Conservation (phyloP, 805 yeast species). For the Ogataea trehalophila region DNA sequence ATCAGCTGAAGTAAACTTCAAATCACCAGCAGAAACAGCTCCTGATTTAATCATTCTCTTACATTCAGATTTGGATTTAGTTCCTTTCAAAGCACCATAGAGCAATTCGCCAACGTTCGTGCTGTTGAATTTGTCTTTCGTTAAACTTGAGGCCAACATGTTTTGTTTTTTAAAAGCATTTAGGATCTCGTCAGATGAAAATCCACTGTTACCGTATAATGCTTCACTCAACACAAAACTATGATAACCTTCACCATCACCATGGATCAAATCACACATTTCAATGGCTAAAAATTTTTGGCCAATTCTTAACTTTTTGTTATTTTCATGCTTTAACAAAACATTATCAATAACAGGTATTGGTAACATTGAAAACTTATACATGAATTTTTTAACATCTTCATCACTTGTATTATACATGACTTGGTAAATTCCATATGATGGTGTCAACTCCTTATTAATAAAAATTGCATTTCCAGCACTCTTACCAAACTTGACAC, state of each 20-base stretch:
- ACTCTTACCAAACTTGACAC: slow-evolving; percentile 93
- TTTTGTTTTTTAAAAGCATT: slow-evolving; percentile 55
- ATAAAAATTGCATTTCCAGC: slow-evolving; percentile 96
- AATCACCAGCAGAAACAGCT: slow-evolving; percentile 51
- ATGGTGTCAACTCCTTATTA: slow-evolving; percentile 65
- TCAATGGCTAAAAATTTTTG: slow-evolving; percentile 79
- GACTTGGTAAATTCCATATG: slow-evolving; percentile 81
- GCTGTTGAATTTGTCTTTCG: slow-evolving; percentile 24
- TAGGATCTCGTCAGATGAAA: slow-evolving; percentile 45
- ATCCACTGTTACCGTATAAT: slow-evolving; percentile 38
- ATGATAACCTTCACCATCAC: slow-evolving; percentile 65
- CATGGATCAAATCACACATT: slow-evolving; percentile 84
- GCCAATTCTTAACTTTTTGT: slow-evolving; percentile 65
- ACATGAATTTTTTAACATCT: slow-evolving; percentile 63
- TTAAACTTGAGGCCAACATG: slow-evolving; percentile 38
- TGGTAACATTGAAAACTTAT: slow-evolving; percentile 77
- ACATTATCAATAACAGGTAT: slow-evolving; percentile 49
- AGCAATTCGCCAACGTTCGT: slow-evolving; percentile 49
- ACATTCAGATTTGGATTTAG: slow-evolving; percentile 35
- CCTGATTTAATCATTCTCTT: slow-evolving; percentile 59
- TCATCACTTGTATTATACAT: slow-evolving; percentile 76
- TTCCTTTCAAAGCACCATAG: slow-evolving; percentile 40
- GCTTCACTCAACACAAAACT: slow-evolving; percentile 65
- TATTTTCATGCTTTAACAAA: slow-evolving; percentile 44
- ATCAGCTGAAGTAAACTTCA: slow-evolving; percentile 44